Evolutionary conservation across 805 yeast species (phyloP).

Genomic region (Lipomyces chichibuensis): DNA sequence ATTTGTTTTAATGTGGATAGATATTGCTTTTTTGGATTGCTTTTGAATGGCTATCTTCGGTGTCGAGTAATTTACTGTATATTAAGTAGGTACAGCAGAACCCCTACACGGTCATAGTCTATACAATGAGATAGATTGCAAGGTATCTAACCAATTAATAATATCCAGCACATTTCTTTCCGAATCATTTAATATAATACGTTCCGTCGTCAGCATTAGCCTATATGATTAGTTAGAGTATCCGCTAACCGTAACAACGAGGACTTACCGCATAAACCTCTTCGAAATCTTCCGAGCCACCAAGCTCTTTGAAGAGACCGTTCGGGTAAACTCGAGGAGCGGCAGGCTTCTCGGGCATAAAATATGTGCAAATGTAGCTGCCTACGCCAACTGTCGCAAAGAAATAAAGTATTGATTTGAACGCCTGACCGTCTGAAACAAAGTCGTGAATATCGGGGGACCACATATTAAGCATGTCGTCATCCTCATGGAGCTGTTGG

Average conservation of each 20-base stretch:
- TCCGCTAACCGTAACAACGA: background rate
- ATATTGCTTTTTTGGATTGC: background rate
- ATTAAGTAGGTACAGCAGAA: background rate
- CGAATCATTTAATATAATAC: constrained; percentile 22
- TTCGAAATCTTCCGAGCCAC: constrained; percentile 52
- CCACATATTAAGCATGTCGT: constrained; percentile 81
- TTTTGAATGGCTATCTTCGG: background rate
- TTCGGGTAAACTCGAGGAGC: constrained; percentile 77
- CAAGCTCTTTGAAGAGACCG: constrained; percentile 75
- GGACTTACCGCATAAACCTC: constrained; percentile 32
- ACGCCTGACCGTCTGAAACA: constrained; percentile 63
- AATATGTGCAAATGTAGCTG: constrained; percentile 50
- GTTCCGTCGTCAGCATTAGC: constrained; percentile 33
- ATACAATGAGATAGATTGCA: background rate
- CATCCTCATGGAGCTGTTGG: constrained; percentile 57
- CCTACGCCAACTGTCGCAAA: constrained; percentile 54
- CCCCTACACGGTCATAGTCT: background rate
- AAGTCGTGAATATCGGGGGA: constrained; percentile 74
- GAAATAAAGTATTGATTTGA: constrained; percentile 58
- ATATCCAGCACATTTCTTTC: background rate
- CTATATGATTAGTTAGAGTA: background rate
- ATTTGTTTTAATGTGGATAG: background rate
- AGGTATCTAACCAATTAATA: background rate
- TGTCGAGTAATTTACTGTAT: background rate
- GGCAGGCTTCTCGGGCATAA: constrained; percentile 69